Evolutionary conservation across 768 basidiomycete genomes (phyloP).

Genomic region (Auricularia sp.): DNA sequence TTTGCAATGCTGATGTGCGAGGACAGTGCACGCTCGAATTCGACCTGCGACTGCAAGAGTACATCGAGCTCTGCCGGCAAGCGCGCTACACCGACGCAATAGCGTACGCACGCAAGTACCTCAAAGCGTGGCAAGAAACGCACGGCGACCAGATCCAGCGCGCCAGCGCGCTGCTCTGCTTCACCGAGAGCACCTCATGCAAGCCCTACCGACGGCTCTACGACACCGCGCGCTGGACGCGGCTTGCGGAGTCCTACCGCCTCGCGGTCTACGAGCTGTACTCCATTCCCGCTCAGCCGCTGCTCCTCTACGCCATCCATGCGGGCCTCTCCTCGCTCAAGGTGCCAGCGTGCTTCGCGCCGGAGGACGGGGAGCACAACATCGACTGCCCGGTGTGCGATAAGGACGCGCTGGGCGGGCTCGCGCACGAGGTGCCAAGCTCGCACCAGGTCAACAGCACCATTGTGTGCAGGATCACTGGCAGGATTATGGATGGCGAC

Average conservation of each 20-base stretch:
- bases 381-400: constrained; percentile 91
- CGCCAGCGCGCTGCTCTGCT: constrained; percentile 69
- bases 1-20: not conserved
- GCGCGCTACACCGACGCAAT: constrained; percentile 68
- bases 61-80: constrained; percentile 78
- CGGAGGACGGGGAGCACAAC: constrained; percentile 42
- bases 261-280: constrained; percentile 80
- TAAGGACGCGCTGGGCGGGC: constrained; percentile 52
- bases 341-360: constrained; percentile 64
- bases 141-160: constrained; percentile 70
- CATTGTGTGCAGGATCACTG: constrained; percentile 84
- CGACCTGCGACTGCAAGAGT: constrained; percentile 90
- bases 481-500: constrained; percentile 90
- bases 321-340: constrained; percentile 89
- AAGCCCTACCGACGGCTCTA: constrained; percentile 84
- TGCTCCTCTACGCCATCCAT: constrained; percentile 80
- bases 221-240: constrained; percentile 66
- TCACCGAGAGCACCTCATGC: constrained; percentile 54
- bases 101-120: constrained; percentile 69
- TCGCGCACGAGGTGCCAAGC: constrained; percentile 80
- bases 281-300: constrained; percentile 76
- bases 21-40: constrained; percentile 89
- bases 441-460: constrained; percentile 94
- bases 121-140: constrained; percentile 73
- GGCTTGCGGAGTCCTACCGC: constrained; percentile 70